phyloP scores from a whole-genome alignment of 2,329 filamentous ascomycete species.

The Alternaria infectoria region DNA sequence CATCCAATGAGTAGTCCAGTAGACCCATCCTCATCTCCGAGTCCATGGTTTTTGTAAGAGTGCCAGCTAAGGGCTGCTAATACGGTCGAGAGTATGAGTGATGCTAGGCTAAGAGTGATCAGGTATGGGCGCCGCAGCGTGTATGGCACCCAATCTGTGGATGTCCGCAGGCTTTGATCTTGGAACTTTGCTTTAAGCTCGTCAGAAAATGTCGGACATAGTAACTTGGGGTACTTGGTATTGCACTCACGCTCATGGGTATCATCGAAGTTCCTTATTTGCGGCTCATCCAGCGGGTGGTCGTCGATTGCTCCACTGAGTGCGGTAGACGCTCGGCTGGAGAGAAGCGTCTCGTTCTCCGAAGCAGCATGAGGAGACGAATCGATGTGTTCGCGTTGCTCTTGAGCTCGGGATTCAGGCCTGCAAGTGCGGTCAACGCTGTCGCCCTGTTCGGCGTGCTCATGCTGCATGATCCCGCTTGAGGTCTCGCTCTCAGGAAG shows the following conservation, averaged over 20 bases:
- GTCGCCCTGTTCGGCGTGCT: background rate
- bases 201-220: background rate
- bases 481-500: background rate
- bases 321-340: background rate
- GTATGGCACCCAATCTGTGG: background rate
- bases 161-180: background rate
- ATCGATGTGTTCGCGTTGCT: background rate
- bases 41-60: background rate
- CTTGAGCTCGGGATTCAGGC: background rate
- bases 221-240: background rate
- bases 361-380: background rate
- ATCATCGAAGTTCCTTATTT: background rate
- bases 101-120: background rate
- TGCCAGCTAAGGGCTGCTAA: background rate
- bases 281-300: background rate
- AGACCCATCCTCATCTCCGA: background rate
- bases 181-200: background rate
- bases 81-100: background rate
- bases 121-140: background rate
- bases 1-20: background rate
- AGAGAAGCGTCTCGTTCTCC: background rate
- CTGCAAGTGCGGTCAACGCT: background rate
- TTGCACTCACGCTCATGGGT: background rate
- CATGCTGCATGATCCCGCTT: background rate
- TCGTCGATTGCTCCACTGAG: background rate